A percentile compares a stretch with the other conserved stretches of the same genome.
These are phyloP conservation scores for Xylaria sp. DNA, from an alignment of 2,329 filamentous ascomycete species.

Conservation along the genomic window DNA sequence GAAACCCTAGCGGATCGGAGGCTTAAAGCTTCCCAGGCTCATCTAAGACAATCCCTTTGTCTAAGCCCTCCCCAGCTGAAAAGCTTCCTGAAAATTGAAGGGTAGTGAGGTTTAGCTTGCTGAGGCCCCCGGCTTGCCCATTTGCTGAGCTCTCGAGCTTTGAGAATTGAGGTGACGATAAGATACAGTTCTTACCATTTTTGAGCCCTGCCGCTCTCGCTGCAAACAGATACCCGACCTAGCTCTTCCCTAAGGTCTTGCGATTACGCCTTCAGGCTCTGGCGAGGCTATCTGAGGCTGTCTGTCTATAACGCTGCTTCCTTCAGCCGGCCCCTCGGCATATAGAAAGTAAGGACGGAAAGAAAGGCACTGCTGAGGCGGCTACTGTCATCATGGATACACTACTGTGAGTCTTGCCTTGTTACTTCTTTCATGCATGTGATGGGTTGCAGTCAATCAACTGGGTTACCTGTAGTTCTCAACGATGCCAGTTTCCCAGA, in stretches of 20 bases:
- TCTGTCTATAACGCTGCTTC: slow-evolving; percentile 15
- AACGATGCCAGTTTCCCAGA: slow-evolving; percentile 1
- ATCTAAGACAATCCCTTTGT: slow-evolving; percentile 15
- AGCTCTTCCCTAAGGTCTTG: not conserved
- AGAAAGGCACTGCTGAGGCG: slow-evolving; percentile 5
- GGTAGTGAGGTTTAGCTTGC: slow-evolving; percentile 5
- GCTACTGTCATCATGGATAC: slow-evolving; percentile 64
- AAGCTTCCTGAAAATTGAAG: slow-evolving; percentile 5
- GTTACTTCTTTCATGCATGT: slow-evolving; percentile 32
- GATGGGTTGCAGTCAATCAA: slow-evolving; percentile 17
- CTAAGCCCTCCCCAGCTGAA: slow-evolving; percentile 1
- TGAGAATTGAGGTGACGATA: not conserved
- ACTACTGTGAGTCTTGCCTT: slow-evolving; percentile 63
- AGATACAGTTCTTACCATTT: slow-evolving; percentile 2
- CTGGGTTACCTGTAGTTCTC: slow-evolving; percentile 3
- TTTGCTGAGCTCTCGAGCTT: not conserved
- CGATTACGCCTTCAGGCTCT: slow-evolving; percentile 8
- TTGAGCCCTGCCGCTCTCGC: not conserved
- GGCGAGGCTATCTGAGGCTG: not conserved
- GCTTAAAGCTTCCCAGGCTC: slow-evolving; percentile 2
- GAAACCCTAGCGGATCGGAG: not conserved
- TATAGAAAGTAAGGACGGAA: slow-evolving; percentile 16
- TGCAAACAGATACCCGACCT: slow-evolving; percentile 15
- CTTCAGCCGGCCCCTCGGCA: not conserved
- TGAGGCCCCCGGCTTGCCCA: not conserved